Evolutionary conservation across 768 basidiomycete species (phyloP), one percentile per base, ranked within the genome.

Genomic region (Trichaptum fuscoviolaceum): DNA sequence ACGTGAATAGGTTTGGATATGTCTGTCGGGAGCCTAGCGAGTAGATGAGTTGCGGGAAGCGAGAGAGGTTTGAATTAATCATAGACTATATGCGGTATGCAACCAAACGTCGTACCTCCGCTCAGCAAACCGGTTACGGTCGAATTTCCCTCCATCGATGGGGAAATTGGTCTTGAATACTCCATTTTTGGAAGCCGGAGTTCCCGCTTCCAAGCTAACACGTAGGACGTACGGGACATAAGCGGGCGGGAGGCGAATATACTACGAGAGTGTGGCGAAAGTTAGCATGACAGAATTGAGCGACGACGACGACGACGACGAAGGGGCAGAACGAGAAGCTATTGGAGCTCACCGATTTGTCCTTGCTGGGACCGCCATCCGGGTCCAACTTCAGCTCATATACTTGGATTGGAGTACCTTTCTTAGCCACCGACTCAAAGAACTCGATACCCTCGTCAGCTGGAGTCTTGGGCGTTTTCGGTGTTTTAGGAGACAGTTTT

Each of bases 151-250:
- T 4, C 96, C 96, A 70, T 99, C 92, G 7, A 99, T 83, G 1
- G 97, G 97, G 72, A 99, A 98, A 75, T 99, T 98, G 66, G 95
- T 96, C 80, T 90, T 94, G 77, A 99, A 92, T 1, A 95, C 84
- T 63, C 95, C 97, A 72, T 96, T 93, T 72, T 87, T 89, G 8
- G 93, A 86, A 10, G 94, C 93, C 1, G 93, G 89, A 1, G 95
- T 95, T 7, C 97, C 97, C 0, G 96, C 92, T 61, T 96, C 91
- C 63, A 99, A 83, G 23, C 91, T 90, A 36, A 99, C 91, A 64
- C 97, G 89, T 27, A 99, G 80, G 62, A 99, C 85, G 75, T 99
- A 99, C 0, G 96, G 96, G 20, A 80, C 80, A 73, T 88, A 84
- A 25, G 96, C 93, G 12, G 97, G 95, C 9, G 97, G 97, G 20